Conservation (phyloP, 129 eudicot genomes). For the Arctium lappa region DNA sequence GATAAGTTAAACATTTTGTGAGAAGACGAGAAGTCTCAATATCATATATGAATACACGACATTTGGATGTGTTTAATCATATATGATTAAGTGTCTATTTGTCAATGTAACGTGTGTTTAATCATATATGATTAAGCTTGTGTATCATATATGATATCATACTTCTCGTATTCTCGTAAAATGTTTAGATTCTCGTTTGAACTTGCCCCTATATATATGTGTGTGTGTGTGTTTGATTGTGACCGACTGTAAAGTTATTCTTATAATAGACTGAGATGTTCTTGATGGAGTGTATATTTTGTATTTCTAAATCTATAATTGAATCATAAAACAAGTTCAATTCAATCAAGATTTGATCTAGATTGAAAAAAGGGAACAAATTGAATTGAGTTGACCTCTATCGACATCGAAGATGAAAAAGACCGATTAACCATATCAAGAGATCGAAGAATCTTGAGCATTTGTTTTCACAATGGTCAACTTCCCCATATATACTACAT, state of each 20-base stretch:
- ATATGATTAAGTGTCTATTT: no score
- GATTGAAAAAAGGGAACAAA: slow-evolving; percentile 2
- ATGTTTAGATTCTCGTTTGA: no score
- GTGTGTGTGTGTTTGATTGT: neutral
- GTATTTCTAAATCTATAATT: neutral
- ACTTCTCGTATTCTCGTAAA: no score
- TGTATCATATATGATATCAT: no score
- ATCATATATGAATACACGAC: no score
- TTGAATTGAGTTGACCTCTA: neutral
- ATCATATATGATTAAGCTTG: no score
- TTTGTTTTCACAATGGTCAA: slow-evolving; percentile 17
- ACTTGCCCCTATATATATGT: no score
- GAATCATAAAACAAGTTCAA: neutral
- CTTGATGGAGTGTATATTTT: neutral
- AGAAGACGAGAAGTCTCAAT: no score
- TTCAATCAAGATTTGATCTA: neutral
- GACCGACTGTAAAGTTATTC: neutral
- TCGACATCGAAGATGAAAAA: neutral
- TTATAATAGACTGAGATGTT: neutral
- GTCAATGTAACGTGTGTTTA: no score
- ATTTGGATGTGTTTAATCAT: no score
- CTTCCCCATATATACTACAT: neutral
- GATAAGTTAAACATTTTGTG: no score
- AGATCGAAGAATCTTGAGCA: slow-evolving; percentile 3
- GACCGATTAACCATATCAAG: neutral